These are phyloP conservation scores for Colletotrichum graminicola DNA, from an alignment of 2,329 filamentous ascomycete genomes.

Conservation along the genomic window DNA sequence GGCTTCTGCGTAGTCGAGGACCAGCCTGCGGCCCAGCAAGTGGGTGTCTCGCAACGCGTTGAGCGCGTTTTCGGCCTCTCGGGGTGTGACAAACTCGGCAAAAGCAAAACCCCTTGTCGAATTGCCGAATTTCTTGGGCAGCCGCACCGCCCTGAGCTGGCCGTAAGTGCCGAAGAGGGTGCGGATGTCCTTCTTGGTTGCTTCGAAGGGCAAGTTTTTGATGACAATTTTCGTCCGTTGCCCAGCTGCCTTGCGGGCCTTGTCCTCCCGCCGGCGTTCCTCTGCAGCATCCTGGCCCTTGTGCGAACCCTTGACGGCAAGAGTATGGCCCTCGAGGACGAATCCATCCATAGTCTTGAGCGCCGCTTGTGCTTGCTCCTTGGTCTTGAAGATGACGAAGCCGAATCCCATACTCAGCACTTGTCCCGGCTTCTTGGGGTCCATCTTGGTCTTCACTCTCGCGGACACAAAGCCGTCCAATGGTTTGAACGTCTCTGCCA, in stretches of 20 bases:
- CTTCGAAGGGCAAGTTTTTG: constrained; percentile 98
- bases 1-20: constrained; percentile 90
- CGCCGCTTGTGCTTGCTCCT: constrained; percentile 82
- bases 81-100: constrained; percentile 91
- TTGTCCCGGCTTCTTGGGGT: constrained; percentile 90
- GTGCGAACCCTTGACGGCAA: constrained; percentile 88
- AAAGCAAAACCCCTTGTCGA: constrained; percentile 94
- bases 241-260: constrained; percentile 81
- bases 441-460: constrained; percentile 90
- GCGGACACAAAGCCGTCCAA: constrained; percentile 91
- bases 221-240: constrained; percentile 93
- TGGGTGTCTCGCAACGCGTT: constrained; percentile 93
- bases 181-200: constrained; percentile 91
- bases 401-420: constrained; percentile 97
- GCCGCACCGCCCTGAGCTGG: constrained; percentile 88
- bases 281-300: constrained; percentile 89
- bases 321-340: constrained; percentile 86
- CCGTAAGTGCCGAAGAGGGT: constrained; percentile 90
- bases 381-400: constrained; percentile 88
- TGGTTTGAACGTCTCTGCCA: constrained; percentile 82
- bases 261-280: constrained; percentile 85
- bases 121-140: constrained; percentile 95
- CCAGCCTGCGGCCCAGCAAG: constrained; percentile 87
- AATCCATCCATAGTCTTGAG: constrained; percentile 89
- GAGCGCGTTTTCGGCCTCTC: constrained; percentile 91